Base-by-base conservation (phyloP, 768 basidiomycete genomes). In the Leccinum ochraceum region DNA sequence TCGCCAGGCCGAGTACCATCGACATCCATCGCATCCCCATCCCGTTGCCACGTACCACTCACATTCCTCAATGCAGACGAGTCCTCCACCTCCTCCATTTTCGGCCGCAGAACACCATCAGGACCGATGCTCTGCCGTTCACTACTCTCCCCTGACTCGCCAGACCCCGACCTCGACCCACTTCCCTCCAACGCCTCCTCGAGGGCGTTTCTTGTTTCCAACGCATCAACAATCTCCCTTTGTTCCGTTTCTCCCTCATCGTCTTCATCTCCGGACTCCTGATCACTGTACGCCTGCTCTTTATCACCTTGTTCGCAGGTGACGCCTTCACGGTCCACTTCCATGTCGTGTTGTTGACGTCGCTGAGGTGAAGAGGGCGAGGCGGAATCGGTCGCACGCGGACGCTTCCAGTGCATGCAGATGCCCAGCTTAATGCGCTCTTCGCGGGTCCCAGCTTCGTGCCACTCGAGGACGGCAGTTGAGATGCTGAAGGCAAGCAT, bases 401-500 rank as follows among this genome's bases (percentile, higher is more conserved):
- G 78, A 24, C 78, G 81, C 64, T 78, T 86, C 87, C 86, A 88
- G 60, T 83, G 81, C 39, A 86, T 83, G 68, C 83, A 86, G 42
- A 88, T 87, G 16, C 92, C 92, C 32, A 82, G 79, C 3, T 74
- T 77, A 2, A 86, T 74, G 44, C 92, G 83, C 60, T 87, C 86
- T 65, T 87, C 87, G 22, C 76, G 77, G n/a, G 80, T 80, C 11
- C 79, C 82, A 24, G 89, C 86, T 55, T 83, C 80, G 71, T 96
- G 93, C 94, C 94, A 99, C 66, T 94, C 89, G 7, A 92, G 81
- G 22, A 94, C 89, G 26, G 92, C 84, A 32, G 85, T 86, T 1
- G 93, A 90, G 30, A 99, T 74, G 60, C 88, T 88, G 70, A 88
- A 89, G 0, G 97, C 96, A 28, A 92, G 71, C 2, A 88, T 87